These are phyloP conservation scores for Vicia sativa DNA, from an alignment of 306 rosid genomes.

Conservation along the genomic window DNA sequence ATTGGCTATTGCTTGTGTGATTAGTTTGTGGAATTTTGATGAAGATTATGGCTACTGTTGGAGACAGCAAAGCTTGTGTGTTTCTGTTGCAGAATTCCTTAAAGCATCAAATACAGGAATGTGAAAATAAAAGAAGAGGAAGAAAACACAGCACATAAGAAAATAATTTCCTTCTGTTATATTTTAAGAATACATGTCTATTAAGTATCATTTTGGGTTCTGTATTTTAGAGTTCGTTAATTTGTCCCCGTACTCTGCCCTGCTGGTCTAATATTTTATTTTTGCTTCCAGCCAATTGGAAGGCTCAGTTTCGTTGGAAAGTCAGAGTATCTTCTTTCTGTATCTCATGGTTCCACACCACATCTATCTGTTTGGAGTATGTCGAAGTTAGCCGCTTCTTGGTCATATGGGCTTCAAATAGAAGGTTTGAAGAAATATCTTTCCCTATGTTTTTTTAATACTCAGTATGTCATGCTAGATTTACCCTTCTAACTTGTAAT, in stretches of 20 bases:
- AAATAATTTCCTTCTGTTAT: conserved; percentile 8
- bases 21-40: conserved; percentile 5
- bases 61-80: conserved; percentile 2
- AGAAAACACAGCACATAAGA: not conserved
- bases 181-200: conserved; percentile 14
- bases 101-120: conserved; percentile 22
- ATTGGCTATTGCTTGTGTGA: conserved; percentile 25
- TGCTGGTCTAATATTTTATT: conserved; percentile 13
- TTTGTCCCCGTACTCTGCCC: not conserved
- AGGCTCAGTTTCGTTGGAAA: conserved; percentile 77
- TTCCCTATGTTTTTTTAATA: conserved; percentile 6
- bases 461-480: conserved; percentile 13
- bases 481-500: conserved; percentile 10
- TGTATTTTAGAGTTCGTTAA: conserved; percentile 19
- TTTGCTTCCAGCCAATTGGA: conserved; percentile 62
- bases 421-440: conserved; percentile 62
- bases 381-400: conserved; percentile 64
- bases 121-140: not conserved
- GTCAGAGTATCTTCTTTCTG: conserved; percentile 72
- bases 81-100: conserved; percentile 18
- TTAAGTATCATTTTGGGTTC: conserved; percentile 11
- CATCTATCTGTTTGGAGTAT: conserved; percentile 73
- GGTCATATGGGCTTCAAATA: conserved; percentile 85
- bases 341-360: conserved; percentile 71
- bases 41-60: conserved; percentile 24